Evolutionary conservation across 116 monocot genomes (phyloP), one percentile per base, ranked within the genome.

Genomic region (Cymodocea nodosa): DNA sequence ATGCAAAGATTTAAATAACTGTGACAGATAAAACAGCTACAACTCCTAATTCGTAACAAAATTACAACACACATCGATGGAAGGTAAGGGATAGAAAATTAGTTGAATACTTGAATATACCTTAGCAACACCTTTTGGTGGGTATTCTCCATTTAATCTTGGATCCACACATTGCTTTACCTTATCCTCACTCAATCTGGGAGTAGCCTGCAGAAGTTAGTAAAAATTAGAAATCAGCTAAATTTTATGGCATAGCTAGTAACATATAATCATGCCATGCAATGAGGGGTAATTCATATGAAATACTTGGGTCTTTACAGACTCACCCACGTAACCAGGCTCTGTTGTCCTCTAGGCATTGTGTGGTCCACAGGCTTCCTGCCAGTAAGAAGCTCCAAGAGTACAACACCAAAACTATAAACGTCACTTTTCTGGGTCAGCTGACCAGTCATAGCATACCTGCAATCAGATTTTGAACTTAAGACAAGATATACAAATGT

Each of bases 381-480:
- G 30, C 30, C 30, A 30, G 30, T 30, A 30, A 30, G 30, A 30
- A 30, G 30, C 30, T 30, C 30, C 3, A 30, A 30, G 30, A 30
- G 30, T 30, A 30, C 30, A 30, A 30, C 30, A 30, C 30, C 30
- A 30, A 30, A 30, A 30, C 30, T 30, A 30, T 30, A 30, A 3
- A 30, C 30, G 30, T 30, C 30, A 30, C 30, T 30, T 30, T 30
- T 30, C 30, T 30, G 30, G 30, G 30, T 30, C 30, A 30, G 35
- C 22, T 74, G 74, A 67, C 74, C 74, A 22, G 74, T 67, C 74
- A 74, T 74, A 11, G 74, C 74, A 67, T 74, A 74, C 57, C 74
- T 74, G 74, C 20, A 40, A 30, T 30, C 30, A 30, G 30, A 30
- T 30, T 30, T 30, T 30, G 30, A 30, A 3, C 30, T 30, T 30